Percentiles rank a stretch among this genome's conserved stretches.
Evolutionary conservation across 2,329 filamentous ascomycete genomes (phyloP).

Genomic region (Microcyclospora tardicrescens): DNA sequence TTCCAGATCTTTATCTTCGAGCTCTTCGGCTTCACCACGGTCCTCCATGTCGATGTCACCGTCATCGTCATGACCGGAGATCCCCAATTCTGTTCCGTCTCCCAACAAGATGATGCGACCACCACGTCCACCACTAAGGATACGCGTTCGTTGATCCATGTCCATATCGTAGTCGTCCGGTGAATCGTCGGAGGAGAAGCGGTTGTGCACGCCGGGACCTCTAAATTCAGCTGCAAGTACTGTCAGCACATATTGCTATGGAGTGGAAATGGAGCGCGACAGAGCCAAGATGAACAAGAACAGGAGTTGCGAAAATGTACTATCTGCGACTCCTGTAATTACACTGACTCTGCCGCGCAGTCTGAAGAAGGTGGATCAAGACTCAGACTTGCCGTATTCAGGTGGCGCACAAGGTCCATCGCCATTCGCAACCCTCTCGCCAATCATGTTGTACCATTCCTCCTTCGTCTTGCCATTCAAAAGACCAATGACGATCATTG

Average conservation of each 20-base stretch:
- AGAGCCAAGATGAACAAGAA: background rate
- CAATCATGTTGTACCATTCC: slow-evolving; percentile 96
- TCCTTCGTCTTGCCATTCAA: slow-evolving; percentile 87
- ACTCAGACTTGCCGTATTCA: slow-evolving; percentile 83
- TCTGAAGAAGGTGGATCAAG: slow-evolving; percentile 8
- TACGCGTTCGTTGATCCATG: slow-evolving; percentile 52
- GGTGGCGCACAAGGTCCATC: slow-evolving; percentile 97
- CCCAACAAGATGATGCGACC: slow-evolving; percentile 89
- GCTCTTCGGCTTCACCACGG: slow-evolving; percentile 46
- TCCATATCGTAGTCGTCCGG: slow-evolving; percentile 58
- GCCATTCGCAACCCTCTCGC: slow-evolving; percentile 84
- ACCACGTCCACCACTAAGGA: slow-evolving; percentile 52
- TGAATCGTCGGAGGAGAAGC: slow-evolving; percentile 32
- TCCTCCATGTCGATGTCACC: slow-evolving; percentile 85
- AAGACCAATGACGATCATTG: slow-evolving; percentile 82
- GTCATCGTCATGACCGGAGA: slow-evolving; percentile 46
- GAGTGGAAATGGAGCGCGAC: background rate
- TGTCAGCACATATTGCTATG: background rate
- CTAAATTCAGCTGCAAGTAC: slow-evolving; percentile 34
- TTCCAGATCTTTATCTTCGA: slow-evolving; percentile 70
- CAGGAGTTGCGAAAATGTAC: background rate
- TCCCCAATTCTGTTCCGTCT: slow-evolving; percentile 84
- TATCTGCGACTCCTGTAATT: too few species aligned
- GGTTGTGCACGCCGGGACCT: slow-evolving; percentile 37
- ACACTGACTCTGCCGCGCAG: too few species aligned